Percentiles rank a stretch among this genome's conserved stretches.
Evolutionary conservation across 1,284 basidiomycete species (phyloP).

Genomic region (Coniferiporia sulphurascens): DNA sequence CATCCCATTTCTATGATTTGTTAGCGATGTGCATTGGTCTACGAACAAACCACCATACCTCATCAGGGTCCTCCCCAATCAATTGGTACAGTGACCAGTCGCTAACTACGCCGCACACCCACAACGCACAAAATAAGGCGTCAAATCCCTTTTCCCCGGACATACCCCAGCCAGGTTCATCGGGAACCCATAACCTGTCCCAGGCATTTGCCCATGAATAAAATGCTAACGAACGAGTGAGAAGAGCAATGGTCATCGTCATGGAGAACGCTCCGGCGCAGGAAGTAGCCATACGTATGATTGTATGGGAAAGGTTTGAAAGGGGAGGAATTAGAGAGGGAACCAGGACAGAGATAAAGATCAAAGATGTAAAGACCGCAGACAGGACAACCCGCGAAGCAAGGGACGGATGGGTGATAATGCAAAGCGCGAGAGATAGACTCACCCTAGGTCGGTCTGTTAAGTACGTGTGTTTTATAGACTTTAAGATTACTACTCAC

Average conservation of each 20-base stretch:
- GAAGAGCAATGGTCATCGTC: conserved; percentile 47
- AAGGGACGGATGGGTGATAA: conserved; percentile 59
- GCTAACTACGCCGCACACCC: conserved; percentile 36
- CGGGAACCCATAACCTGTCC: conserved; percentile 50
- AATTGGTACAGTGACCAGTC: conserved; percentile 16
- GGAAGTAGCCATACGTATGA: conserved; percentile 45
- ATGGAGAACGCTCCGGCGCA: conserved; percentile 56
- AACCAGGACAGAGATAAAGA: conserved; percentile 39
- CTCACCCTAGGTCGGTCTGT: conserved; percentile 33
- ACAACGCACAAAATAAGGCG: conserved; percentile 50
- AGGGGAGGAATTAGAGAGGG: conserved; percentile 29
- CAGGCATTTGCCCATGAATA: conserved; percentile 53
- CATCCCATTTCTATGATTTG: conserved; percentile 56
- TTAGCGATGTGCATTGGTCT: neutral
- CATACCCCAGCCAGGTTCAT: conserved; percentile 48
- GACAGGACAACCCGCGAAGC: conserved; percentile 48
- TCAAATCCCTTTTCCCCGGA: conserved; percentile 51
- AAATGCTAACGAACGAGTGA: conserved; percentile 36
- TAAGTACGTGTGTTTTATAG: neutral
- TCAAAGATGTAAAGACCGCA: conserved; percentile 38
- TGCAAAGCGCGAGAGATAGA: conserved; percentile 45
- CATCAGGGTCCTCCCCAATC: conserved; percentile 66
- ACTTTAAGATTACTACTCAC: conserved; percentile 29
- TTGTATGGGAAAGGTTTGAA: conserved; percentile 38
- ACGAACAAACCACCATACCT: conserved; percentile 37